A percentile compares a stretch with the other conserved stretches of the same genome.
phyloP scores from a whole-genome alignment of 192 early-diverging fungal genomes.

The Gamsiella multidivaricata region DNA sequence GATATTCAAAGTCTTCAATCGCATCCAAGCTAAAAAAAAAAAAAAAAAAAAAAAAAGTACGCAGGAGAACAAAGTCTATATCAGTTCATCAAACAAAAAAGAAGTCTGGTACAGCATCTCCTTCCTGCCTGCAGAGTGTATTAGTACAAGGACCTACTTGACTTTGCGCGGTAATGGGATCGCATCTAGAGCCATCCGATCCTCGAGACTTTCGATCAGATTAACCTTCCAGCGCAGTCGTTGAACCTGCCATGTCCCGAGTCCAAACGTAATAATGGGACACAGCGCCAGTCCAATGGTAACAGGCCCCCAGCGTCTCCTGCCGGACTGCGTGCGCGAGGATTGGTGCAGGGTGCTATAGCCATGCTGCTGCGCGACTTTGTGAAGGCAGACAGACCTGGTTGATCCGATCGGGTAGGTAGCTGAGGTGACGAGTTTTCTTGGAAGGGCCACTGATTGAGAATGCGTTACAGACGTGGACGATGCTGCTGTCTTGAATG shows the following conservation, averaged over 20 bases:
- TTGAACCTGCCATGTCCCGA: conserved; percentile 91
- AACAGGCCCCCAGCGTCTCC: conserved; percentile 37
- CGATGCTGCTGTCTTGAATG: background rate
- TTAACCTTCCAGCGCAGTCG: conserved; percentile 89
- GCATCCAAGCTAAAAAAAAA: conserved; percentile 26
- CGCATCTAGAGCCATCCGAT: conserved; percentile 65
- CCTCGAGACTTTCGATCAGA: conserved; percentile 80
- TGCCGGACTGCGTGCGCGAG: conserved; percentile 31
- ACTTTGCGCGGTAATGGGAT: conserved; percentile 77
- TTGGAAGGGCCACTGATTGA: background rate
- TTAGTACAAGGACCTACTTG: too few species aligned
- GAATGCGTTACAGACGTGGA: background rate
- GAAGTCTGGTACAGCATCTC: too few species aligned
- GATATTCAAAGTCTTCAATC: conserved; percentile 77
- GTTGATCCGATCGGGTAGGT: background rate
- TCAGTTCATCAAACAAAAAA: too few species aligned
- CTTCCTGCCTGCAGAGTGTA: too few species aligned
- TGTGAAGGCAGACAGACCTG: background rate
- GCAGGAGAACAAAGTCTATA: too few species aligned
- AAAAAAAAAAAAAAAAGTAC: background rate
- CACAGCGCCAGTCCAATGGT: conserved; percentile 54
- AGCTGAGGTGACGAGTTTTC: conserved; percentile 2
- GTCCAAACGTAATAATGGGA: conserved; percentile 72
- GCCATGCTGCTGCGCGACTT: background rate
- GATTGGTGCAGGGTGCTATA: conserved; percentile 37